Conservation (phyloP, 306 rosid genomes). For the Dryas alaskensis region DNA sequence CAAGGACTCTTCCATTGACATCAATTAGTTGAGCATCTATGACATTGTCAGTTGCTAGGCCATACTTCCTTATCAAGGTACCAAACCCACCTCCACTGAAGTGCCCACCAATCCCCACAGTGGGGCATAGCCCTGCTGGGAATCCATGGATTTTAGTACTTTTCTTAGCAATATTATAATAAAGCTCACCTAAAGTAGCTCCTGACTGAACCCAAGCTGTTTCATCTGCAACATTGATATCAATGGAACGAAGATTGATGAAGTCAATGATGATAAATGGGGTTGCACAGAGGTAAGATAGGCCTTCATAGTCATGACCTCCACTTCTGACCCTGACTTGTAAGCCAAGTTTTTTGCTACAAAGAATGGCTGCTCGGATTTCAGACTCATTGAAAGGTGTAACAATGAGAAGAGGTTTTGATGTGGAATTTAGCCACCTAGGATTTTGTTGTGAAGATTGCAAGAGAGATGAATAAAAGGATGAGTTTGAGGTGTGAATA, state of each 20-base stretch:
- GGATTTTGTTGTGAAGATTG: conserved; percentile 48
- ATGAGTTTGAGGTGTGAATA: conserved; percentile 33
- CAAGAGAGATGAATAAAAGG: conserved; percentile 26
- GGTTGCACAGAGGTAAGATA: conserved; percentile 41
- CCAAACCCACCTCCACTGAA: conserved; percentile 57
- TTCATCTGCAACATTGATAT: conserved; percentile 31
- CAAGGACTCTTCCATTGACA: conserved; percentile 34
- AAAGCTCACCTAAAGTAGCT: conserved; percentile 57
- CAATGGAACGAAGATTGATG: conserved; percentile 33
- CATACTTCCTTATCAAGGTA: conserved; percentile 41
- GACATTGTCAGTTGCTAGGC: conserved; percentile 46
- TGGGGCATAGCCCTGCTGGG: conserved; percentile 59
- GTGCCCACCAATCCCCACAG: conserved; percentile 58
- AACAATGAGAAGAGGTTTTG: conserved; percentile 43
- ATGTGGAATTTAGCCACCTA: conserved; percentile 46
- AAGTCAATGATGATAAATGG: conserved; percentile 54
- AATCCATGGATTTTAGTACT: conserved; percentile 42
- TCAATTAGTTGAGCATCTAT: conserved; percentile 45
- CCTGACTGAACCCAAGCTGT: conserved; percentile 75
- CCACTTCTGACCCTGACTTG: conserved; percentile 61
- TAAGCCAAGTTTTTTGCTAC: conserved; percentile 39
- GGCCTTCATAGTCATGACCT: conserved; percentile 65
- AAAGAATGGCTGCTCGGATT: conserved; percentile 47
- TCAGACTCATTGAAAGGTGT: conserved; percentile 48
- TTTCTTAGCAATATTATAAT: conserved; percentile 42